Evolutionary conservation across 768 basidiomycete species (phyloP).

Genomic region (Lentinula sp.): DNA sequence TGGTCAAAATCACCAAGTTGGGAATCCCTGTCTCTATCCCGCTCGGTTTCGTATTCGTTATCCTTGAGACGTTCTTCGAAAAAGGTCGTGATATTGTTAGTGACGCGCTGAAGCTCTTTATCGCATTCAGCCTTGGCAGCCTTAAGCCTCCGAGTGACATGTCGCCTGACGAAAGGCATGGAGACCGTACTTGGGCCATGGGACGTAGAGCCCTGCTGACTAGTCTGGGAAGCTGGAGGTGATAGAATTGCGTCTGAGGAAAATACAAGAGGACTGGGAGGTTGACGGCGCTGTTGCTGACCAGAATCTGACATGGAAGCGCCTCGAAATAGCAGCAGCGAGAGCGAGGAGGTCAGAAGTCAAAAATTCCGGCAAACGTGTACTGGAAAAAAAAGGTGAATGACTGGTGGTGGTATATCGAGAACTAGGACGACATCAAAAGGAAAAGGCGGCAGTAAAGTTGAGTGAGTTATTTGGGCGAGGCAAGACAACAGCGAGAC

Average conservation of each 20-base stretch:
- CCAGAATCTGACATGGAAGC: slow-evolving; percentile 42
- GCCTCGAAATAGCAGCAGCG: background rate
- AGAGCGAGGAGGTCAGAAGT: slow-evolving; percentile 1
- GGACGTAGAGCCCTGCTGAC: slow-evolving; percentile 31
- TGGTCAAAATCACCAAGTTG: slow-evolving; percentile 49
- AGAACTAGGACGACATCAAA: slow-evolving; percentile 11
- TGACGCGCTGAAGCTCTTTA: slow-evolving; percentile 91
- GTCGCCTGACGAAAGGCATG: slow-evolving; percentile 89
- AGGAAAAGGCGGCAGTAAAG: slow-evolving; percentile 5
- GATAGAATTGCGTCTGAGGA: slow-evolving; percentile 60
- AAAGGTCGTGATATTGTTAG: slow-evolving; percentile 89
- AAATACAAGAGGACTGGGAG: slow-evolving; percentile 79
- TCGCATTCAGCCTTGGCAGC: slow-evolving; percentile 96
- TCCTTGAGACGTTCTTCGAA: slow-evolving; percentile 89
- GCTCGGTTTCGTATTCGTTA: slow-evolving; percentile 65
- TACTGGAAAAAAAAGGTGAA: slow-evolving; percentile 11
- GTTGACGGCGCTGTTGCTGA: slow-evolving; percentile 45
- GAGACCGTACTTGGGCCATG: slow-evolving; percentile 74
- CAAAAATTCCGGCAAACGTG: background rate
- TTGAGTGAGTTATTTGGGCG: background rate
- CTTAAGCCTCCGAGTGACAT: slow-evolving; percentile 89
- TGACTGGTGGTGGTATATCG: background rate
- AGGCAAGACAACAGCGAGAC: slow-evolving; percentile 8
- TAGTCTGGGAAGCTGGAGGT: slow-evolving; percentile 39
- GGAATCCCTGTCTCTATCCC: slow-evolving; percentile 54